A percentile compares a stretch with the other conserved stretches of the same genome.
Conservation (phyloP, 805 yeast genomes). For the Yarrowia sp. region DNA sequence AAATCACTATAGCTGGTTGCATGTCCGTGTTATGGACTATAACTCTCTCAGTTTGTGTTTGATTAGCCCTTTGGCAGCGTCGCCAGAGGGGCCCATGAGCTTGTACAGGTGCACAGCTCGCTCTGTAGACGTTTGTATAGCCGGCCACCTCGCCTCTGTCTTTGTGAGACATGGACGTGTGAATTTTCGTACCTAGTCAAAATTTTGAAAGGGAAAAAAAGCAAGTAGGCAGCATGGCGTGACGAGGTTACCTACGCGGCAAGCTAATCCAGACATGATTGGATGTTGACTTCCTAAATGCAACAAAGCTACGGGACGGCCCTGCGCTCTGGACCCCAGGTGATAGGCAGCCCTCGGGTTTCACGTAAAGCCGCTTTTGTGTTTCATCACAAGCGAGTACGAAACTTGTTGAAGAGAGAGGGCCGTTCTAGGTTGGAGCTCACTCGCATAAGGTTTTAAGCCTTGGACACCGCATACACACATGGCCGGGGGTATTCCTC, state of each 20-base stretch:
- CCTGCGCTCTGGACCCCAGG: no score
- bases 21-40: no score
- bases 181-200: background rate
- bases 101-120: background rate
- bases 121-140: background rate
- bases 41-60: background rate
- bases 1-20: no score
- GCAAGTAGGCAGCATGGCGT: background rate
- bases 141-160: background rate
- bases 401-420: background rate
- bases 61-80: background rate
- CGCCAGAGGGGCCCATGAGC: background rate
- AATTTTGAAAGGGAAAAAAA: background rate
- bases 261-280: background rate
- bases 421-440: background rate
- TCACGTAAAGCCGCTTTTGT: background rate
- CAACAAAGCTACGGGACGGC: no score
- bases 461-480: conserved; percentile 8
- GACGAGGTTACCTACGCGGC: no score
- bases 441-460: background rate
- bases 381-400: conserved; percentile 13
- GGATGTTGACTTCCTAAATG: background rate
- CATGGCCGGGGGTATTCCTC: background rate
- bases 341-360: background rate
- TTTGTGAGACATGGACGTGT: conserved; percentile 7